Evolutionary conservation across 768 basidiomycete species (phyloP), one percentile per base, ranked within the genome.

Genomic region (Termitomyces sp.): DNA sequence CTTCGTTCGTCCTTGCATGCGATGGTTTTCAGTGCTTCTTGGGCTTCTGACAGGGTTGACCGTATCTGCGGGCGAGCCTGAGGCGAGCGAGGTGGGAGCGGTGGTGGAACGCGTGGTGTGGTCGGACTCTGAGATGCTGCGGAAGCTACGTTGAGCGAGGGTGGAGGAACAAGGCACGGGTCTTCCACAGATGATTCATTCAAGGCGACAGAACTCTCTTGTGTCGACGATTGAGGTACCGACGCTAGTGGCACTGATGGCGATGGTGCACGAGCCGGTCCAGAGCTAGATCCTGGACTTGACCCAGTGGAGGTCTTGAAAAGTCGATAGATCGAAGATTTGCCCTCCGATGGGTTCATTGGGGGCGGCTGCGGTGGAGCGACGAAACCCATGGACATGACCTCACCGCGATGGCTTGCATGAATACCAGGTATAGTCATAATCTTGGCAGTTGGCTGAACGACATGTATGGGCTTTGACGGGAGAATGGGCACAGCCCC

Each of bases 341-440:
- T 75, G 53, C 70, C 71, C 23, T 80, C 77, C 10, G 74, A 61
- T 8, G 70, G 48, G 9, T 71, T 64, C 26, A 69, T 63, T 12
- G 72, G 61, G 0, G 74, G 67, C 16, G 74, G 67, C 47, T 75
- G 71, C 5, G 60, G 63, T 44, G 81, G 77, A 12, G 88, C 84
- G 57, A 83, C 82, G 65, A 89, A 87, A 12, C 92, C 92, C 79
- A 94, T 80, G 4, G 91, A 88, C 86, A 91, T 90, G 46, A 93
- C 83, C 61, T 93, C 90, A 9, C 88, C 89, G n/a, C 83, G 84
- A 67, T 93, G 87, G 64, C 86, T 89, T 3, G 84, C 90, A 66
- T 93, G 91, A 60, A 94, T 94, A 2, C 90, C 89, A 9, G 92
- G 92, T 62, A 94, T 93, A 14, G 83, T 86, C 92, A 94, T 94